Conservation (phyloP, 1,139 yeast genomes). For the Yamadazyma epiphylla region DNA sequence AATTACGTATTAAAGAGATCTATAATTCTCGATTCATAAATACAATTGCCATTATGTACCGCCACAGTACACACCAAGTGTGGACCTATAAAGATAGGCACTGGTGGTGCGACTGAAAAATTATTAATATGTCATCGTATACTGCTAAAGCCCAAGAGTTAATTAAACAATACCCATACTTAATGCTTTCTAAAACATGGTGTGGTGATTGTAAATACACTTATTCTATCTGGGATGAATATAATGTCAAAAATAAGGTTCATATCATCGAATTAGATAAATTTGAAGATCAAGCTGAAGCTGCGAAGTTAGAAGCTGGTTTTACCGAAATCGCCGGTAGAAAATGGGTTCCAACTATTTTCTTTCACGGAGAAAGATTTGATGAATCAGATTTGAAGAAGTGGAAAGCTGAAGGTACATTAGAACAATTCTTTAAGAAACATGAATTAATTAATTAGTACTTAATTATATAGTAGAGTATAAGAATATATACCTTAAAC, state of each 20-base stretch:
- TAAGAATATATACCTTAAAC: slow-evolving; percentile 30
- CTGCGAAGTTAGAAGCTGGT: slow-evolving; percentile 53
- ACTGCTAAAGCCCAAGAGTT: slow-evolving; percentile 35
- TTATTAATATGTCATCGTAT: slow-evolving; percentile 8
- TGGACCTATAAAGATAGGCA: no score
- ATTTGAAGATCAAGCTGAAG: slow-evolving; percentile 46
- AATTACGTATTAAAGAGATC: no score
- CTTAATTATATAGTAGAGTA: not conserved
- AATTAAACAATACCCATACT: slow-evolving; percentile 41
- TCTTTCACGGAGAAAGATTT: slow-evolving; percentile 58
- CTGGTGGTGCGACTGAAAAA: no score
- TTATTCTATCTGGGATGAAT: slow-evolving; percentile 48
- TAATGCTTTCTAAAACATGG: slow-evolving; percentile 70
- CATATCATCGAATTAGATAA: slow-evolving; percentile 59
- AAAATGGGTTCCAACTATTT: slow-evolving; percentile 71
- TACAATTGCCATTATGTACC: no score
- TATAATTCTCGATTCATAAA: no score
- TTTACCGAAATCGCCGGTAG: slow-evolving; percentile 58
- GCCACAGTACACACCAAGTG: no score
- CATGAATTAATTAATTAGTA: slow-evolving; percentile 9
- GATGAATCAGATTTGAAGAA: slow-evolving; percentile 53
- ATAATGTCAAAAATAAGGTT: slow-evolving; percentile 46
- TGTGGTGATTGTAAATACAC: slow-evolving; percentile 75
- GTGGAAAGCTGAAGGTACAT: slow-evolving; percentile 38
- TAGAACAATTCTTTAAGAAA: slow-evolving; percentile 39